Evolutionary conservation across 495 filamentous ascomycete species (phyloP).

Genomic region (Aspergillus cristatus): DNA sequence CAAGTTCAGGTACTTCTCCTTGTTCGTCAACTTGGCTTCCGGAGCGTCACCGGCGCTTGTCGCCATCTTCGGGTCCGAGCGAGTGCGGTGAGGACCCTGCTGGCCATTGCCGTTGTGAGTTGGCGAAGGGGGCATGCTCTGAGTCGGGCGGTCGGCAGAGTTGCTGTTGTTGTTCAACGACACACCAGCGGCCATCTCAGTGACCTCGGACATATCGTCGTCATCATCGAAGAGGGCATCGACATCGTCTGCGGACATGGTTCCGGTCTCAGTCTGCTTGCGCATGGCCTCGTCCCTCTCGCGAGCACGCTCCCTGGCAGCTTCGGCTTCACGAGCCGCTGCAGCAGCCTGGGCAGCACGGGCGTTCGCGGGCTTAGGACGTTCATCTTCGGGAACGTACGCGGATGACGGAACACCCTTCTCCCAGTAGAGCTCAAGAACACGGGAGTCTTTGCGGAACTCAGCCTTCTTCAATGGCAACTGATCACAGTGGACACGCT

Average conservation of each 20-base stretch:
- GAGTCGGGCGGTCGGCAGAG: constrained; percentile 70
- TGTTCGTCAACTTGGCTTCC: constrained; percentile 76
- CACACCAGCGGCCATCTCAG: constrained; percentile 76
- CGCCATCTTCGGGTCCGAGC: constrained; percentile 85
- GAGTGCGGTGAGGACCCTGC: constrained; percentile 74
- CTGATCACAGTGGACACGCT: constrained; percentile 98
- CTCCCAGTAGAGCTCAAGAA: constrained; percentile 97
- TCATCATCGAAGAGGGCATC: constrained; percentile 90
- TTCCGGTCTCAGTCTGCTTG: constrained; percentile 86
- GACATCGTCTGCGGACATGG: constrained; percentile 79
- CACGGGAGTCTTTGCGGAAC: constrained; percentile 86
- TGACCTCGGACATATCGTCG: constrained; percentile 80
- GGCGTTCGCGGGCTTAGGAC: constrained; percentile 60
- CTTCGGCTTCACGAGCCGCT: constrained; percentile 69
- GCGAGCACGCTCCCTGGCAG: constrained; percentile 64
- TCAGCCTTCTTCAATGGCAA: constrained; percentile 97
- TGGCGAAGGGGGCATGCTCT: constrained; percentile 92
- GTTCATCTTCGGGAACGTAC: constrained; percentile 94
- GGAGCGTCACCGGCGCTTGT: constrained; percentile 56
- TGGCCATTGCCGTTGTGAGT: constrained; percentile 63
- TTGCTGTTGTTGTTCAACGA: constrained; percentile 51
- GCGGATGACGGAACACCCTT: constrained; percentile 95
- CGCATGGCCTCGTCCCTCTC: constrained; percentile 81
- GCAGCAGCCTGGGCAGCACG: constrained; percentile 62
- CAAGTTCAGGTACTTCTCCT: constrained; percentile 88